Base-by-base conservation (phyloP, 345 rosid species). In the Euphorbia lathyris region DNA sequence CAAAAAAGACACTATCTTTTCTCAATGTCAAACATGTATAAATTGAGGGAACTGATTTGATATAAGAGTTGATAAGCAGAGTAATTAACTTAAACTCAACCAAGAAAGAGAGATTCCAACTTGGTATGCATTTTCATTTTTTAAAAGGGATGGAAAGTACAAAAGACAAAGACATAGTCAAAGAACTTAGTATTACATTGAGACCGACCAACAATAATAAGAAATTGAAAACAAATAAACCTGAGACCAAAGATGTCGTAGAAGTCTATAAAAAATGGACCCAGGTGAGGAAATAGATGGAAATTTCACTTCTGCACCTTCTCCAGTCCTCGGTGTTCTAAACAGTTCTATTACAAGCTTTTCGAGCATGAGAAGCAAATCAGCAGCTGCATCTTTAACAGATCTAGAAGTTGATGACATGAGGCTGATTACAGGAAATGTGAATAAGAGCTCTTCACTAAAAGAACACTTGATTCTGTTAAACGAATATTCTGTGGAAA, bases 361-460 rank as follows among this genome's bases (percentile, higher is more conserved):
- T 77, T 93, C 92, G 63, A 93, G 74, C 75, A 81, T 73, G 76
- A 80, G 68, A 71, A 93, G 89, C 78, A 91, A 85, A 76, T 89
- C 90, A 83, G 77, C 79, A 68, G 96, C 92, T 51, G 78, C 82
- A 78, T 78, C 87, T 83, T 91, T 93, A 68, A 91, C 77, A 77
- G 87, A 82, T 79, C 77, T 86, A 78, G 97, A 93, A 69, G 96
- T 87, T 62, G 92, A 87, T 22, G 97, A 91, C 86, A 93, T 77
- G 65, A 93, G 89, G 69, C 76, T 78, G 72, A 90, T 78, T 66
- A 78, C 75, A 68, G 96, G 98, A 81, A 86, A 89, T 77, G 83
- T 77, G 69, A 91, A 74, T 66, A 93, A 77, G 47, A 90, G 87
- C 79, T 93, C 97, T 71, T 84, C 90, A 52, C 78, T 68, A 68